Base-by-base conservation (phyloP, 2,329 filamentous ascomycete genomes). In the Dactylellina leptospora region DNA sequence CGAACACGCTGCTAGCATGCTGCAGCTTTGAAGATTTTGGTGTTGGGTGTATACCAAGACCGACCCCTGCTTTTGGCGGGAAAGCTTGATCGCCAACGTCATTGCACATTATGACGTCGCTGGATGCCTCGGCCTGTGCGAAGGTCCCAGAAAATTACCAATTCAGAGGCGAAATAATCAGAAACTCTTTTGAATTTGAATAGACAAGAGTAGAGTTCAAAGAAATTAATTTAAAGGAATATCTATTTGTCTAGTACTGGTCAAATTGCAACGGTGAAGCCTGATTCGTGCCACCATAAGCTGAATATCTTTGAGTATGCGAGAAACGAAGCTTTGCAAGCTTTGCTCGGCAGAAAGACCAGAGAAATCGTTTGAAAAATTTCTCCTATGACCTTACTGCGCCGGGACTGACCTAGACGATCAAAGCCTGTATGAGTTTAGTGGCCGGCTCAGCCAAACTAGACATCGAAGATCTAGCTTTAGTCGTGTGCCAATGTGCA, bases 81-180 rank as follows among this genome's bases (percentile, higher is more conserved):
- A 60, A 60, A 50, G 54, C 54, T 60, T 50, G 40, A 60, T 42
- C 25, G 5, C 18, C n/a, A 60, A 60, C 56, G 56, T 60, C 42
- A 60, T 60, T 38, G 6, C 1, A n/a, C 11, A 18, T 38, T 6
- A 50, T 50, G 56, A 60, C 42, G 56, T 60, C 42, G 42, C 28
- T 18, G 4, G 13, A 18, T 9, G 40, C 40, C 18, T 5, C 18
- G 16, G n/a, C 10, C 36, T 40, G 36, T n/a, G 18, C 36, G 13
- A 40, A 40, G 13, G 18, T 9, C 36, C 36, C 13, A 27, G 23
- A 44, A 11, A 20, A 16, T n/a, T 6, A 44, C 6, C 18, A 6
- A 11, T 16, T 44, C 18, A 6, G n/a, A 16, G n/a, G n/a, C 10
- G 16, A 5, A 6, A 11, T 5, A 28, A 2, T 55, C 20, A 27